Evolutionary conservation across 139 green algal genomes (phyloP), one percentile per base, ranked within the genome.

Genomic region (Coccomyxa sp.): DNA sequence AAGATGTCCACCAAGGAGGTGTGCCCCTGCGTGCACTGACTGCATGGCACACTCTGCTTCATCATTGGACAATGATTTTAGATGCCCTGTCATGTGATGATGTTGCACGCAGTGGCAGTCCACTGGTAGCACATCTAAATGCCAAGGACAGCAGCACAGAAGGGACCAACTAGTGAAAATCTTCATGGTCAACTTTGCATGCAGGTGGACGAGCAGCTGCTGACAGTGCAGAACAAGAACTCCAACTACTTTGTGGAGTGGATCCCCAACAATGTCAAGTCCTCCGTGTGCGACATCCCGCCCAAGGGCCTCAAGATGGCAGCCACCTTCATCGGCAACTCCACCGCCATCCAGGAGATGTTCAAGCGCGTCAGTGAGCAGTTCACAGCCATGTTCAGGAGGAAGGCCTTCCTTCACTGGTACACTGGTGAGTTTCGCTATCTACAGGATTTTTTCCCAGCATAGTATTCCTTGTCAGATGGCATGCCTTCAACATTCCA

Each of bases 361-460:
- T 97, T 96, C 94, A 98, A 95, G 94, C 95, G 94, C 86, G 95
- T 95, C 79, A 90, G 84, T 67, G 96, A 99, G 93, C 97, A 99
- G 92, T 99, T 99, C 92, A 99, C 97, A 57, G 96, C 96, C 85
- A 99, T 99, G 96, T 99, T 99, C 95, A 88, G 97, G 66, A 92
- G 96, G 84, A 99, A 99, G 91, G 96, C 96, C 58, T 99, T 99
- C 96, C 91, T 99, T n/a, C 97, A 99, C 91, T 99, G 97, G 96
- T 98, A 99, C 94, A 99, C 96, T 27, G 96, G 95, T 84, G 80
- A 57, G 67, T 30, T 82, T 31, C 32, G 59, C 17, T 0, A 17
- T 60, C 28, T 67, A 14, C 38, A 51, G 38, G 38, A 51, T 7
- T 11, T 7, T 51, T 51, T 51, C 38, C n/a, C 38, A 51, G 38